Evolutionary conservation across 1,139 yeast genomes (phyloP).

Genomic region (Magnusiomyces tetraspermus): DNA sequence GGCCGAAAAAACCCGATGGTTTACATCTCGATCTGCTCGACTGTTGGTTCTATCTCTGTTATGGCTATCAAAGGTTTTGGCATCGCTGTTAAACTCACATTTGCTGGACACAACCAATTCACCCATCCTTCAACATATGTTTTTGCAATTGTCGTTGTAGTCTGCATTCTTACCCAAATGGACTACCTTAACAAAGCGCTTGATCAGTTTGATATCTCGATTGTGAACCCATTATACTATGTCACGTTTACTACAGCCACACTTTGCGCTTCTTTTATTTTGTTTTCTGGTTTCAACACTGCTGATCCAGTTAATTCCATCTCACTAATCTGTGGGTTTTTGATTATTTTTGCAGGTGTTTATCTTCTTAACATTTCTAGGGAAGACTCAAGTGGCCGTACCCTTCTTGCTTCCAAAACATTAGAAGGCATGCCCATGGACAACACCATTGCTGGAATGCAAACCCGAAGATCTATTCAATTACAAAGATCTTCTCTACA

Average conservation of each 20-base stretch:
- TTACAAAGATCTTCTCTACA: slow-evolving; percentile 34
- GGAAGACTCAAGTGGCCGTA: slow-evolving; percentile 42
- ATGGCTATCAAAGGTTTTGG: slow-evolving; percentile 94
- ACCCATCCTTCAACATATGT: slow-evolving; percentile 76
- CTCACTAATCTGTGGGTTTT: slow-evolving; percentile 78
- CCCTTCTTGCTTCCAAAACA: slow-evolving; percentile 43
- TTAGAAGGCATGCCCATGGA: slow-evolving; percentile 74
- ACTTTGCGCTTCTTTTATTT: slow-evolving; percentile 72
- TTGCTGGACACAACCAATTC: slow-evolving; percentile 84
- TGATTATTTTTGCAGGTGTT: slow-evolving; percentile 82
- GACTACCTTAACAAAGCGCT: slow-evolving; percentile 87
- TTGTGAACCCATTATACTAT: slow-evolving; percentile 83
- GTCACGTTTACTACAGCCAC: slow-evolving; percentile 90
- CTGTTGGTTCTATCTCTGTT: slow-evolving; percentile 85
- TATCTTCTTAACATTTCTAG: slow-evolving; percentile 71
- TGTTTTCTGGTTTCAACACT: slow-evolving; percentile 83
- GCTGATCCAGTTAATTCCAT: slow-evolving; percentile 71
- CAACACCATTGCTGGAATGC: slow-evolving; percentile 77
- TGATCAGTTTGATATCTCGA: slow-evolving; percentile 87
- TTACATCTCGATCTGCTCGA: slow-evolving; percentile 79
- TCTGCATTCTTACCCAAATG: slow-evolving; percentile 86
- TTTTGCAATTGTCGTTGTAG: slow-evolving; percentile 65
- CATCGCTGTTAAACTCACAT: slow-evolving; percentile 76
- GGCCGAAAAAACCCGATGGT: slow-evolving; percentile 84
- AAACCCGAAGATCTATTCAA: slow-evolving; percentile 47